Conservation (phyloP, 179 eudicot species). For the Silene coronaria region DNA sequence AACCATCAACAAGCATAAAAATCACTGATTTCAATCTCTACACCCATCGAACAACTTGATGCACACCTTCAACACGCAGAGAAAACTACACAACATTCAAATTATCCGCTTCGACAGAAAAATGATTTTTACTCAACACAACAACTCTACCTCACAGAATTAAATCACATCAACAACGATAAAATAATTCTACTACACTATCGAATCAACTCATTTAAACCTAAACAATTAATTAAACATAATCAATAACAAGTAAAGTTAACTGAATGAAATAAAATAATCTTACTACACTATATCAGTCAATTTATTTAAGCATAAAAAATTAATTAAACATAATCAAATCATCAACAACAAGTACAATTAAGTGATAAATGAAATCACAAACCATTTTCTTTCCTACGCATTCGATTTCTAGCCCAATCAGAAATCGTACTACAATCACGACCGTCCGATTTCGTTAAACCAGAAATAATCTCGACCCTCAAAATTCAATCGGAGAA, state of each 20-base stretch:
- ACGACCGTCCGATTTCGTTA: conserved; percentile 26
- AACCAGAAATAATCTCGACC: conserved; percentile 30
- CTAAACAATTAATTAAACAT: not conserved
- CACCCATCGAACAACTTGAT: too few species aligned
- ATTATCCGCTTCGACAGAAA: not conserved
- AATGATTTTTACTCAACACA: not conserved
- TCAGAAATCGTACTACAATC: conserved; percentile 25
- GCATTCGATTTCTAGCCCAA: conserved; percentile 33
- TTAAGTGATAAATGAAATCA: not conserved
- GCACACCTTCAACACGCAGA: too few species aligned
- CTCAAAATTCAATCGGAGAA: conserved; percentile 31
- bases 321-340: not conserved
- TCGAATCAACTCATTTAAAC: not conserved
- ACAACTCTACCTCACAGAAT: not conserved
- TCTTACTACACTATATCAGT: not conserved
- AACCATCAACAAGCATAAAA: not conserved
- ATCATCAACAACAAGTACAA: not conserved
- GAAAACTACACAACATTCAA: too few species aligned
- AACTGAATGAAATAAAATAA: not conserved
- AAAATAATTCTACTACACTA: not conserved
- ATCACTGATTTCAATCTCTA: too few species aligned
- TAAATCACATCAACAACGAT: not conserved
- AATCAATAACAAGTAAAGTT: not conserved
- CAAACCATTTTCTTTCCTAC: conserved; percentile 29
- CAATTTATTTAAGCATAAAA: not conserved